phyloP scores from a whole-genome alignment of 768 basidiomycete species.

The Polyporus arcularius region DNA sequence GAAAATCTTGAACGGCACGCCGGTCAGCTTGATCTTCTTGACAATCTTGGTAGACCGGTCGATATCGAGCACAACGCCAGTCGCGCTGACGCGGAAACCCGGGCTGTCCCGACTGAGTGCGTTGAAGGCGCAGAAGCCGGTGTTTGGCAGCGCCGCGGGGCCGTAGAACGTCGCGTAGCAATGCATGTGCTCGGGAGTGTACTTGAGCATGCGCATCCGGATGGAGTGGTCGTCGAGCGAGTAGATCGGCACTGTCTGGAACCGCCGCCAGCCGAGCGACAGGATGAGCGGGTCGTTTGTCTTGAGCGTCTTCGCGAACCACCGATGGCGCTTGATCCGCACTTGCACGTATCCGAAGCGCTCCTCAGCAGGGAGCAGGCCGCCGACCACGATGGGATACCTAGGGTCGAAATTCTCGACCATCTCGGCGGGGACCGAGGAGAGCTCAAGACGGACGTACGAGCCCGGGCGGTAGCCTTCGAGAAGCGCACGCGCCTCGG shows the following conservation, averaged over 20 bases:
- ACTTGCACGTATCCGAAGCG: slow-evolving; percentile 93
- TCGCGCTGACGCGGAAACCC: slow-evolving; percentile 89
- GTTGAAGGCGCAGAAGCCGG: slow-evolving; percentile 97
- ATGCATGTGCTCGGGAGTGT: slow-evolving; percentile 99
- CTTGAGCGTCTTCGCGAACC: slow-evolving; percentile 90
- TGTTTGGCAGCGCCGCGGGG: slow-evolving; percentile 88
- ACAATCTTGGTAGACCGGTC: slow-evolving; percentile 94
- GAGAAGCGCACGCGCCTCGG: slow-evolving; percentile 76
- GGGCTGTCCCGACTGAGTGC: slow-evolving; percentile 63
- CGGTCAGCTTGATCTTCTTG: slow-evolving; percentile 97
- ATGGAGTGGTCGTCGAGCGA: slow-evolving; percentile 97
- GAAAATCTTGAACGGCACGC: slow-evolving; percentile 95
- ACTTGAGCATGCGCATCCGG: slow-evolving; percentile 99
- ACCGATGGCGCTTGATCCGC: slow-evolving; percentile 93
- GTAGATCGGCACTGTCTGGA: slow-evolving; percentile 94
- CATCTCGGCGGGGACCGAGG: slow-evolving; percentile 85
- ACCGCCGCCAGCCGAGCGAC: slow-evolving; percentile 97
- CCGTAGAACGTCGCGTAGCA: slow-evolving; percentile 98
- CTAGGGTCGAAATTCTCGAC: slow-evolving; percentile 90
- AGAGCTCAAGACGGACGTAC: slow-evolving; percentile 91
- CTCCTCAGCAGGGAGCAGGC: slow-evolving; percentile 86
- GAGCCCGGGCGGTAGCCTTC: slow-evolving; percentile 90
- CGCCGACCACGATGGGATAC: slow-evolving; percentile 91
- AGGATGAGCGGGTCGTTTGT: slow-evolving; percentile 96
- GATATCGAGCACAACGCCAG: slow-evolving; percentile 92